Conservation (phyloP, 345 rosid species). For the Zanthoxylum bungeanum region DNA sequence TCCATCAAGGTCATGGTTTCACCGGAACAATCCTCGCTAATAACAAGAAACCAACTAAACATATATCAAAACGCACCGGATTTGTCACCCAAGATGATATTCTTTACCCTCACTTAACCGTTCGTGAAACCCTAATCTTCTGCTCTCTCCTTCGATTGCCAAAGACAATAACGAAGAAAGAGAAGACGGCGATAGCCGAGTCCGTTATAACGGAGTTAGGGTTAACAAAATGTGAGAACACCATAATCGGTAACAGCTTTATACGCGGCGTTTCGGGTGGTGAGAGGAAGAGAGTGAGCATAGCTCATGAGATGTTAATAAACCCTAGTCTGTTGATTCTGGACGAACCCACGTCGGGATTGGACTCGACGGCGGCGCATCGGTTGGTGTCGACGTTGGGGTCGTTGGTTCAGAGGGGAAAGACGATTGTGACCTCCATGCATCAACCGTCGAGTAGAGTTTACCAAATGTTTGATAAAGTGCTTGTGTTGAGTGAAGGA, state of each 20-base stretch:
- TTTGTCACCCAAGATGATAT: slow-evolving; percentile 90
- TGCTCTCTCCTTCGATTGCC: slow-evolving; percentile 76
- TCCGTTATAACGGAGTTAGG: slow-evolving; percentile 74
- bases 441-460: slow-evolving; percentile 94
- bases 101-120: slow-evolving; percentile 82
- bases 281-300: slow-evolving; percentile 78
- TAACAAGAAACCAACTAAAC: slow-evolving; percentile 46
- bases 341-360: slow-evolving; percentile 94
- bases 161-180: slow-evolving; percentile 37
- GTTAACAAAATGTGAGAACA: slow-evolving; percentile 70
- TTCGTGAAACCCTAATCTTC: slow-evolving; percentile 79
- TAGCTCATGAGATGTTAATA: slow-evolving; percentile 84
- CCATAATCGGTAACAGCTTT: slow-evolving; percentile 76
- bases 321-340: slow-evolving; percentile 80
- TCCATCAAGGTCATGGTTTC: slow-evolving; percentile 45
- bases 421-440: slow-evolving; percentile 73
- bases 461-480: slow-evolving; percentile 74
- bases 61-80: slow-evolving; percentile 62
- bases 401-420: slow-evolving; percentile 61
- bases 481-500: slow-evolving; percentile 78
- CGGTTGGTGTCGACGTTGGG: slow-evolving; percentile 62
- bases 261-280: slow-evolving; percentile 90
- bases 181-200: slow-evolving; percentile 57
- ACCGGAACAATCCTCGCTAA: slow-evolving; percentile 69
- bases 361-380: slow-evolving; percentile 88